Base-by-base conservation (phyloP, 176 grass and related monocot genomes). In the Zoysia japonica region DNA sequence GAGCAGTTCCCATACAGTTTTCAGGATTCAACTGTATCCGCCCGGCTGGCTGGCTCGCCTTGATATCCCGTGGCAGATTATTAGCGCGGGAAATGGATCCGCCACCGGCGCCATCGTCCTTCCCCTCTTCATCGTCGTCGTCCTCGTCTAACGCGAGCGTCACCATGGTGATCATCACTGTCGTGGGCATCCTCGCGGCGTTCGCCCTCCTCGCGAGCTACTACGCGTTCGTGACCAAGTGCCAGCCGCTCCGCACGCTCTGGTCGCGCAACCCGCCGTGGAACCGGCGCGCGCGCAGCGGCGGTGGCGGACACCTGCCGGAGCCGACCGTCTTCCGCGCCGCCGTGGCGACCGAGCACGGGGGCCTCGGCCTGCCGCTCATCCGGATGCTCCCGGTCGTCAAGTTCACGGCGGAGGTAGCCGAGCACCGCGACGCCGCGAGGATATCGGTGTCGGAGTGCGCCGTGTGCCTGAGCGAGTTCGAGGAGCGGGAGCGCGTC, bases 381-480 rank as follows among this genome's bases (percentile, higher is more conserved):
- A 90, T 98, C 57, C 89, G 86, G 72, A 88, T 91, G 76, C 85
- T 98, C 61, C 95, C 95, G 0, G 78, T 90, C 65, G 69, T 92
- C 61, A 78, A 50, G 64, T 98, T 87, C 78, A 72, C 79, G 65
- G 84, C 65, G 17, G 68, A 43, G 12, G 47, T 16, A 44, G 65
- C 11, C 17, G 15, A 3, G 38, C 68, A 5, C 1, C 19, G 2
- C 16, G 41, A 6, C 2, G 16, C 1, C 52, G 38, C 28, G 43
- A 75, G 85, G 84, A 72, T 74, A 44, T 88, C 78, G 3, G 78
- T 89, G 82, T 86, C 92, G 2, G 90, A 98, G 66, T 94, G 95
- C 65, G 92, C 95, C 0, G 91, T 98, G 47, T 98, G 95, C 80
- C 85, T 98, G 60, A 89, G 69, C 68, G 95, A 93, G 81, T 94